phyloP scores from a whole-genome alignment of 2,329 filamentous ascomycete genomes.

The Parafenestella ontariensis region DNA sequence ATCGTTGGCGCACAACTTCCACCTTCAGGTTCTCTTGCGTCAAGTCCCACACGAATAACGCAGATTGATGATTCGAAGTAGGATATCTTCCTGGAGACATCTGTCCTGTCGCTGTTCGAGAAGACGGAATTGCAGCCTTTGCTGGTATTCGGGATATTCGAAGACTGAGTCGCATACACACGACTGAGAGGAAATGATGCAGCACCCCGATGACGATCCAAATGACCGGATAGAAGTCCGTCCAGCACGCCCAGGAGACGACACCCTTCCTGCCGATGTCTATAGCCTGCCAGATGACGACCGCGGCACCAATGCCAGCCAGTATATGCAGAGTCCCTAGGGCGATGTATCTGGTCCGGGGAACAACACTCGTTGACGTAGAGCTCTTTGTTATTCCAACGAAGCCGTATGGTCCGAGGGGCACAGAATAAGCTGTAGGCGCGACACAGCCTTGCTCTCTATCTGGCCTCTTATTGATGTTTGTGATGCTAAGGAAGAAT shows the following conservation, averaged over 20 bases:
- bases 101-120: neutral
- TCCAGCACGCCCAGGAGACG: constrained; percentile 5
- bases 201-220: neutral
- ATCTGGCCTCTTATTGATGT: neutral
- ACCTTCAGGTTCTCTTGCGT: neutral
- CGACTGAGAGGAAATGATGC: constrained; percentile 2
- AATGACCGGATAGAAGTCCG: neutral
- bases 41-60: neutral
- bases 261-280: constrained; percentile 5
- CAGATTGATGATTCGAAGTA: neutral
- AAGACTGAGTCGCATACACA: constrained; percentile 3
- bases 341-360: neutral
- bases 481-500: neutral
- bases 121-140: neutral
- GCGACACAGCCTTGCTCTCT: neutral
- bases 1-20: neutral
- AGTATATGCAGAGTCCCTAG: neutral
- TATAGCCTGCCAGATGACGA: constrained; percentile 2
- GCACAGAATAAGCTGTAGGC: neutral
- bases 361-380: neutral
- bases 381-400: neutral
- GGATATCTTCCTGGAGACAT: neutral
- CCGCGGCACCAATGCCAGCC: neutral
- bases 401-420: neutral
- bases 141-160: neutral